A percentile compares a stretch with the other conserved stretches of the same genome.
These are phyloP conservation scores for Entoloma clypeatum DNA, from an alignment of 1,284 basidiomycete species.

Conservation along the genomic window DNA sequence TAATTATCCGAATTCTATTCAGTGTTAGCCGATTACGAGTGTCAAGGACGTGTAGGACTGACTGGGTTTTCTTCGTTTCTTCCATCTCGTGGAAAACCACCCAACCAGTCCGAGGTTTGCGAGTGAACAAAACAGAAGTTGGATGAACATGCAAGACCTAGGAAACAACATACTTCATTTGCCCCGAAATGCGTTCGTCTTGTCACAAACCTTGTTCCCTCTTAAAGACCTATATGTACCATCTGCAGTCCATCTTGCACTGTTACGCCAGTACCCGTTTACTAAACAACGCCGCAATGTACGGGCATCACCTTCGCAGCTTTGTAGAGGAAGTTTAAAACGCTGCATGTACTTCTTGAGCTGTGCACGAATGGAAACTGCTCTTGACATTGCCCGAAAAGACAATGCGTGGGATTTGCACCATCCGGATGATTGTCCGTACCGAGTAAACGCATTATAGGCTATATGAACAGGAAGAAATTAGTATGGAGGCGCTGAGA, in stretches of 20 bases:
- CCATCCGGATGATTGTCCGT: conserved; percentile 85
- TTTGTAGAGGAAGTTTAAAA: conserved; percentile 73
- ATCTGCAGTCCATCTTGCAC: conserved; percentile 84
- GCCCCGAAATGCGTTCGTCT: background rate
- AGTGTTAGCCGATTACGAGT: conserved; percentile 4
- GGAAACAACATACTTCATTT: conserved; percentile 1
- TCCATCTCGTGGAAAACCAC: conserved; percentile 95
- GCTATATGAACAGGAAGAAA: conserved; percentile 40
- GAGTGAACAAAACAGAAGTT: conserved; percentile 90
- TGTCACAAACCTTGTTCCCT: conserved; percentile 67
- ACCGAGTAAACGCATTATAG: conserved; percentile 87
- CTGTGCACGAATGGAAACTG: conserved; percentile 88
- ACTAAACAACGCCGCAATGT: conserved; percentile 82
- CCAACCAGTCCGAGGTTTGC: conserved; percentile 88
- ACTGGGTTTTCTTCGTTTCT: conserved; percentile 92
- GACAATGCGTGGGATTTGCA: conserved; percentile 91
- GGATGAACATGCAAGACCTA: conserved; percentile 90
- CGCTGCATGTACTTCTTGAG: conserved; percentile 90
- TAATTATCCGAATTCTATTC: conserved; percentile 40
- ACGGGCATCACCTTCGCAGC: conserved; percentile 82
- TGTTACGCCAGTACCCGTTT: conserved; percentile 92
- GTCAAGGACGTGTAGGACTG: conserved; percentile 24
- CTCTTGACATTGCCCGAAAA: conserved; percentile 89
- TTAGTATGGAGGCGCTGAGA: conserved; percentile 1
- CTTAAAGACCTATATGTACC: conserved; percentile 85